These are phyloP conservation scores for Paragyromitra xinjiangensis DNA, from an alignment of 495 filamentous ascomycete species.

Conservation along the genomic window DNA sequence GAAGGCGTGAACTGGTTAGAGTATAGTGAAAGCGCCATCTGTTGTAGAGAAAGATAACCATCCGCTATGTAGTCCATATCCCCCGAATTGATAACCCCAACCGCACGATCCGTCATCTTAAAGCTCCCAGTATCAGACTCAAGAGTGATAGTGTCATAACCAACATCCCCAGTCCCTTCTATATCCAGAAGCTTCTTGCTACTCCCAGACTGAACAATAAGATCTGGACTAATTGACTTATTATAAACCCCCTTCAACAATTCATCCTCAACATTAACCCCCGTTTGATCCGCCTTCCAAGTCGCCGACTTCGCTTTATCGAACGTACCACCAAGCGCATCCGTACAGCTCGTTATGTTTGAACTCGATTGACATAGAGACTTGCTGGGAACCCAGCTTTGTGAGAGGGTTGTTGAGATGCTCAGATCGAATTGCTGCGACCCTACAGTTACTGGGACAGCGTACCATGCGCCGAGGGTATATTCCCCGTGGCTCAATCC, in stretches of 20 bases:
- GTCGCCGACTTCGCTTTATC: conserved; percentile 2
- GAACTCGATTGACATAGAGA: conserved; percentile 23
- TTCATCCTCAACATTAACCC: conserved; percentile 27
- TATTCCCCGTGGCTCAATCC: conserved; percentile 35
- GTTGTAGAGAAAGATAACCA: conserved; percentile 47
- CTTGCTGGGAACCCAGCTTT: conserved; percentile 46
- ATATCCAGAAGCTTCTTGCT: conserved; percentile 38
- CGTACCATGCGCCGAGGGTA: conserved; percentile 40
- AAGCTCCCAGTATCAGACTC: conserved; percentile 43
- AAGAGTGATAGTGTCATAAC: conserved; percentile 36
- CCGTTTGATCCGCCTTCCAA: conserved; percentile 33
- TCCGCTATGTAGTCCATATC: conserved; percentile 33
- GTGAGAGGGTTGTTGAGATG: conserved; percentile 43
- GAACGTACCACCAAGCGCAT: conserved; percentile 27
- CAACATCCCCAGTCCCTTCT: conserved; percentile 36
- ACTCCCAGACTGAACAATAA: conserved; percentile 21
- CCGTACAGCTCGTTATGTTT: conserved; percentile 36
- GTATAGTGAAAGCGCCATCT: conserved; percentile 49
- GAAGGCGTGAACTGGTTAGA: conserved; percentile 31
- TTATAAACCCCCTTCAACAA: conserved; percentile 43
- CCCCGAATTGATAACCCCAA: conserved; percentile 42
- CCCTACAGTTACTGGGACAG: conserved; percentile 41
- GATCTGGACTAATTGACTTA: not conserved
- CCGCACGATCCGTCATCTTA: conserved; percentile 33
- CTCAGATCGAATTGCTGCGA: conserved; percentile 45